Evolutionary conservation across 2,329 filamentous ascomycete species (phyloP).

Genomic region (Dryadomyces quercus-mongolicae): DNA sequence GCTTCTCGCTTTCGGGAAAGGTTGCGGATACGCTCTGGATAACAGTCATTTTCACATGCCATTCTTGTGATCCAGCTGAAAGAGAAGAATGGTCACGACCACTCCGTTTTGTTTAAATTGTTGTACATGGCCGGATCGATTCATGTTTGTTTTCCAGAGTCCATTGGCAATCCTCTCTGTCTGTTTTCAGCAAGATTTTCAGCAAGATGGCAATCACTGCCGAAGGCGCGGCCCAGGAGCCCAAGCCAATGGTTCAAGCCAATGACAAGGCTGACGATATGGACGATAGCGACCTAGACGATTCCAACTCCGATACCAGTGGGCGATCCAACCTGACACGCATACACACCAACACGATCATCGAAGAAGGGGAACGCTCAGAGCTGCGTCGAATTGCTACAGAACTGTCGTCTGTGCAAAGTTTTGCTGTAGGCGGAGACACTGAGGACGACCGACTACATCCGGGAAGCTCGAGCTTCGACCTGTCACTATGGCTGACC

Average conservation of each 20-base stretch:
- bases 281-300: constrained; percentile 21
- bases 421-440: constrained; percentile 25
- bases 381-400: constrained; percentile 17
- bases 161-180: no score
- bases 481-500: constrained; percentile 43
- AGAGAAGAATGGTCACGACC: no score
- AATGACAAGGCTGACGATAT: constrained; percentile 11
- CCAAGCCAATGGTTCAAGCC: background rate
- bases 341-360: constrained; percentile 7
- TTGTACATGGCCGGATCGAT: no score
- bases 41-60: no score
- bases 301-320: constrained; percentile 26
- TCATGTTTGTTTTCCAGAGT: no score
- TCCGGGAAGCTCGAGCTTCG: constrained; percentile 34
- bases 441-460: constrained; percentile 26
- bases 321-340: constrained; percentile 27
- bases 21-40: no score
- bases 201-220: no score
- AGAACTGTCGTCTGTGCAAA: constrained; percentile 29
- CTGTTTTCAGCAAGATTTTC: no score
- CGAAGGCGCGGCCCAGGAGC: background rate
- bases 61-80: no score
- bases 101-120: no score
- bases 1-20: no score
- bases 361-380: constrained; percentile 5